A percentile compares a stretch with the other conserved stretches of the same genome.
These are phyloP conservation scores for Ophiostoma himal-ulmi DNA, from an alignment of 2,329 filamentous ascomycete species.

Conservation along the genomic window DNA sequence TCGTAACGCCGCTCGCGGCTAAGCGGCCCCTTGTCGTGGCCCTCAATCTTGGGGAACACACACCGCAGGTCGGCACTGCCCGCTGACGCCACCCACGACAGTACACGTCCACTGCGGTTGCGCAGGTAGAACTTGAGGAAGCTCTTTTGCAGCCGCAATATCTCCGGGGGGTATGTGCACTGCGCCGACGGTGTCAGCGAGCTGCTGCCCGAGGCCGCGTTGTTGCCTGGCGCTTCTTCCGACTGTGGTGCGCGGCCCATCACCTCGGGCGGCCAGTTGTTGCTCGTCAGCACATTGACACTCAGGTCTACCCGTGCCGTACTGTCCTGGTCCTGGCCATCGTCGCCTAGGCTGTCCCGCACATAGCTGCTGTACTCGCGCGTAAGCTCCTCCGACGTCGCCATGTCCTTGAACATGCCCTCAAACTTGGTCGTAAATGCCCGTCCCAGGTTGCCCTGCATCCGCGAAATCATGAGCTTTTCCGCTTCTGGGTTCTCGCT, in stretches of 20 bases:
- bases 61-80: constrained; percentile 85
- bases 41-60: constrained; percentile 63
- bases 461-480: constrained; percentile 89
- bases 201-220: constrained; percentile 17
- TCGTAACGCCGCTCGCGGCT: constrained; percentile 72
- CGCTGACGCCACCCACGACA: constrained; percentile 69
- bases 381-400: constrained; percentile 76
- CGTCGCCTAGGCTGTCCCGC: constrained; percentile 42
- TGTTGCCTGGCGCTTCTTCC: neutral
- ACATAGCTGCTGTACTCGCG: constrained; percentile 68
- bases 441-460: constrained; percentile 95
- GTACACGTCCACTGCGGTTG: constrained; percentile 78
- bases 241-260: constrained; percentile 51
- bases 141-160: constrained; percentile 70
- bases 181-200: constrained; percentile 29
- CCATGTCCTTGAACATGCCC: constrained; percentile 96
- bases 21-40: constrained; percentile 58
- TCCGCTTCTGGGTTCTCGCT: constrained; percentile 88
- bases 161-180: constrained; percentile 68
- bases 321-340: neutral
- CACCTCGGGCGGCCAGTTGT: constrained; percentile 89
- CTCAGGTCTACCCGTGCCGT: constrained; percentile 62
- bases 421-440: constrained; percentile 61
- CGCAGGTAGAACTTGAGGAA: constrained; percentile 85
- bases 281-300: constrained; percentile 82